phyloP scores from a whole-genome alignment of 768 basidiomycete genomes.

The Phylloporus scabripes region DNA sequence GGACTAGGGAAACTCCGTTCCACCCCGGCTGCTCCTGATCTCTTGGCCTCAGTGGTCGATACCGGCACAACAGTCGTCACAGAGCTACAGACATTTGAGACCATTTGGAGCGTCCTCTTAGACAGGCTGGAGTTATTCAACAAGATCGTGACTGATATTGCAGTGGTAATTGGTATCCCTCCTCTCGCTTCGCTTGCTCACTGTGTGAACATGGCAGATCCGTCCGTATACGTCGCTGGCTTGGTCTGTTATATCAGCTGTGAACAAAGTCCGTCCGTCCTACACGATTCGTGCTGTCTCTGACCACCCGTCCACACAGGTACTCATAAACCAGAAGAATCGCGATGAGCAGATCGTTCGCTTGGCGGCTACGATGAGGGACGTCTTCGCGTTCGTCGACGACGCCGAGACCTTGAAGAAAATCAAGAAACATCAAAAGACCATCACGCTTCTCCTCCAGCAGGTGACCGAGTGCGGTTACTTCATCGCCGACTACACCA shows the following conservation, averaged over 20 bases:
- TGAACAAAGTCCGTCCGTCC: not conserved
- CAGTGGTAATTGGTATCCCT: not conserved
- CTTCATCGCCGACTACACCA: too few species aligned
- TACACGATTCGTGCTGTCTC: not conserved
- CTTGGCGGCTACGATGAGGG: not conserved
- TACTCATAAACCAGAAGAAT: too few species aligned
- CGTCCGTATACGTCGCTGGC: slow-evolving; percentile 4
- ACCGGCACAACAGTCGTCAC: not conserved
- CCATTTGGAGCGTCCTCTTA: not conserved
- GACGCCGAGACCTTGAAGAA: not conserved
- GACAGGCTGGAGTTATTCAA: not conserved
- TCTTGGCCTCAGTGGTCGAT: too few species aligned
- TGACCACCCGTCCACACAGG: not conserved
- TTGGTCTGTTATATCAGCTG: slow-evolving; percentile 1
- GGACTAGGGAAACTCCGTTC: too few species aligned
- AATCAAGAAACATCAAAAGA: not conserved
- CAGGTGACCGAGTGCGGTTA: not conserved
- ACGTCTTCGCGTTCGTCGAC: not conserved
- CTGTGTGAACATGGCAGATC: not conserved
- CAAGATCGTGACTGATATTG: not conserved
- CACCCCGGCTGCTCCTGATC: too few species aligned
- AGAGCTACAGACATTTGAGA: not conserved
- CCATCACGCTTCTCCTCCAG: not conserved
- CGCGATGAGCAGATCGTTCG: too few species aligned
- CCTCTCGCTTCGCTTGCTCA: not conserved